Conservation (phyloP, 306 rosid species). For the Fagus crenata region DNA sequence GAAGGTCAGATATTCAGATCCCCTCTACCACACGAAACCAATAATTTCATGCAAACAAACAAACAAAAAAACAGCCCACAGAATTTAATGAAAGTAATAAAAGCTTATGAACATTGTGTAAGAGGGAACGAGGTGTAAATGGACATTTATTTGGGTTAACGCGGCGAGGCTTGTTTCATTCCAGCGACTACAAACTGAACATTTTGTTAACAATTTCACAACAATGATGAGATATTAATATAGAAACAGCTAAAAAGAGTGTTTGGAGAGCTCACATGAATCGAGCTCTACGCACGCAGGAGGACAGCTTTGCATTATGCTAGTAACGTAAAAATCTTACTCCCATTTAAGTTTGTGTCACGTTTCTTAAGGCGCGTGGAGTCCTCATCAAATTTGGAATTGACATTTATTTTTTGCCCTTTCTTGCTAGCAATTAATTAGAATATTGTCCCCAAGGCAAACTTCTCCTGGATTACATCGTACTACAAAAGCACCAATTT, state of each 20-base stretch:
- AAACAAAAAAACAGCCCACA: slow-evolving; percentile 10
- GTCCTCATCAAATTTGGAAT: not conserved
- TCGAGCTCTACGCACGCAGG: slow-evolving; percentile 2
- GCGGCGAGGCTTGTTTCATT: slow-evolving; percentile 28
- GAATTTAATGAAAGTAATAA: not conserved
- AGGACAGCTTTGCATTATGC: not conserved
- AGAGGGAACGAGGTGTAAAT: not conserved
- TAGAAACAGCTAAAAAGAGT: not conserved
- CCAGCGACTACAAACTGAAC: not conserved
- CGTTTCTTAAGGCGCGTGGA: not conserved
- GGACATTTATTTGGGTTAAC: slow-evolving; percentile 21
- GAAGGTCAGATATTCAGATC: not conserved
- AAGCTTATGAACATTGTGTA: slow-evolving; percentile 6
- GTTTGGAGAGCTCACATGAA: slow-evolving; percentile 23
- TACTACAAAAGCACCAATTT: too few relatives aligned
- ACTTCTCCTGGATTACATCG: too few relatives aligned
- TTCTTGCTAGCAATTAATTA: too few relatives aligned
- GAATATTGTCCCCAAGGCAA: too few relatives aligned
- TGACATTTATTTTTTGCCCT: not conserved
- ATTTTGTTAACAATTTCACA: too few relatives aligned
- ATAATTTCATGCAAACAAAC: slow-evolving; percentile 20
- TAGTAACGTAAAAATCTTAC: slow-evolving; percentile 13
- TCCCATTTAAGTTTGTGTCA: not conserved
- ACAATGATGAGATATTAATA: not conserved
- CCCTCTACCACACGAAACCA: slow-evolving; percentile 27